These are phyloP conservation scores for Ambrosia artemisiifolia DNA, from an alignment of 129 eudicot species.

Conservation along the genomic window DNA sequence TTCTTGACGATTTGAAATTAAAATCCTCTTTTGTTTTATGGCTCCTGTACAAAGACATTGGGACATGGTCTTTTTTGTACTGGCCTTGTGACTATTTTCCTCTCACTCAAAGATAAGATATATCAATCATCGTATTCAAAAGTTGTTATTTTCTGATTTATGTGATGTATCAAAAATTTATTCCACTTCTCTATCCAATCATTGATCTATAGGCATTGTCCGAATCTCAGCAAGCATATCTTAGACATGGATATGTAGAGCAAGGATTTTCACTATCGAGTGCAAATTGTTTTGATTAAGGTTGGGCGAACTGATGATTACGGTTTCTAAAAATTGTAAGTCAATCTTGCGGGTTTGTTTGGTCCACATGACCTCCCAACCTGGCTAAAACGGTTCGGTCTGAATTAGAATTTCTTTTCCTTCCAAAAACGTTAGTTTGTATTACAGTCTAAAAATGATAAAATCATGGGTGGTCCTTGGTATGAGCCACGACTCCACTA, in stretches of 20 bases:
- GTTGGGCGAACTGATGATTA: no score
- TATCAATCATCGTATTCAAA: background rate
- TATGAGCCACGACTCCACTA: no score
- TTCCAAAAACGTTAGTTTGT: no score
- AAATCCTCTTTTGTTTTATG: background rate
- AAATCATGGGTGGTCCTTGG: no score
- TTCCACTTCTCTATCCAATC: background rate
- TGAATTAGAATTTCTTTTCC: no score
- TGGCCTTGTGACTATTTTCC: background rate
- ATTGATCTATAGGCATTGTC: background rate
- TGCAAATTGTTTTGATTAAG: no score
- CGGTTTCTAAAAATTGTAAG: no score
- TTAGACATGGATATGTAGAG: background rate
- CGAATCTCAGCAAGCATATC: background rate
- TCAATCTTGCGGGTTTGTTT: no score
- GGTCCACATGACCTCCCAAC: no score
- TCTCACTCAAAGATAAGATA: background rate
- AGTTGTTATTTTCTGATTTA: background rate
- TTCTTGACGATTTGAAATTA: background rate
- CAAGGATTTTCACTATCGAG: background rate
- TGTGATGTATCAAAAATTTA: background rate
- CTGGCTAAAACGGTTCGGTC: no score
- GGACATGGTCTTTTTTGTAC: slow-evolving; percentile 1
- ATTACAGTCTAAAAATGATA: no score
- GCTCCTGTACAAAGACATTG: background rate